Evolutionary conservation across 257 asterid genomes (phyloP).

Genomic region (Dorcoceras hygrometricum): DNA sequence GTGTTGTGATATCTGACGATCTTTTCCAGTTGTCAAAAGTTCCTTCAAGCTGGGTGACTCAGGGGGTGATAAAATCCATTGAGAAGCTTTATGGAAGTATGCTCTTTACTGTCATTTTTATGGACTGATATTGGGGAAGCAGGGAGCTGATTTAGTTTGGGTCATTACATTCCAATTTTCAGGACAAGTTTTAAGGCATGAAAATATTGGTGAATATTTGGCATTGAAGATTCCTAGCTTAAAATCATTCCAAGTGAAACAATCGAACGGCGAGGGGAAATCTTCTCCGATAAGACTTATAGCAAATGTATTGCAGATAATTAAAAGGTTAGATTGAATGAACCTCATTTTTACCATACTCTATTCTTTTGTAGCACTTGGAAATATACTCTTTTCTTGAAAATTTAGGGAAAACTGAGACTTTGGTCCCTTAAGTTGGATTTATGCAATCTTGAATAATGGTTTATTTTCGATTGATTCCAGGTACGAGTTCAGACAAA

Average conservation of each 20-base stretch:
- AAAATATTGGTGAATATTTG: slow-evolving; percentile 71
- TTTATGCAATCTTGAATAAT: not conserved
- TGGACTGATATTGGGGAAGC: too few species aligned
- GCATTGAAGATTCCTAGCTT: slow-evolving; percentile 77
- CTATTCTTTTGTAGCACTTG: not conserved
- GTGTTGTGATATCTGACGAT: slow-evolving; percentile 76
- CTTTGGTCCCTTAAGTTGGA: not conserved
- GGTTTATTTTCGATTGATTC: slow-evolving; percentile 20
- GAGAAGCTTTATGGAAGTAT: slow-evolving; percentile 90
- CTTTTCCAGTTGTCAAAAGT: slow-evolving; percentile 57
- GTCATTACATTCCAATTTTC: slow-evolving; percentile 34
- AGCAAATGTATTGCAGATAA: slow-evolving; percentile 57
- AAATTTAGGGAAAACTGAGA: not conserved
- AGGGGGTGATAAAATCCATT: slow-evolving; percentile 59
- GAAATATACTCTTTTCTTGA: not conserved
- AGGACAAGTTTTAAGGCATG: slow-evolving; percentile 92
- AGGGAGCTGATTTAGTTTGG: slow-evolving; percentile 10
- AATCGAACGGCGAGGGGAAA: slow-evolving; percentile 54
- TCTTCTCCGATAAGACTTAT: slow-evolving; percentile 48
- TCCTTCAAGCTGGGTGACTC: slow-evolving; percentile 55
- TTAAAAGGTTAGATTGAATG: slow-evolving; percentile 61
- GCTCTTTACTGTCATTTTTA: slow-evolving; percentile 26
- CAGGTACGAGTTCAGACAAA: slow-evolving; percentile 81
- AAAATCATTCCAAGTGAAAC: slow-evolving; percentile 38
- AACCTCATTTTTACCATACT: too few species aligned